A percentile compares a stretch with the other conserved stretches of the same genome.
Evolutionary conservation across 2,329 filamentous ascomycete genomes (phyloP).

Genomic region (Ceratocystis albifundus): DNA sequence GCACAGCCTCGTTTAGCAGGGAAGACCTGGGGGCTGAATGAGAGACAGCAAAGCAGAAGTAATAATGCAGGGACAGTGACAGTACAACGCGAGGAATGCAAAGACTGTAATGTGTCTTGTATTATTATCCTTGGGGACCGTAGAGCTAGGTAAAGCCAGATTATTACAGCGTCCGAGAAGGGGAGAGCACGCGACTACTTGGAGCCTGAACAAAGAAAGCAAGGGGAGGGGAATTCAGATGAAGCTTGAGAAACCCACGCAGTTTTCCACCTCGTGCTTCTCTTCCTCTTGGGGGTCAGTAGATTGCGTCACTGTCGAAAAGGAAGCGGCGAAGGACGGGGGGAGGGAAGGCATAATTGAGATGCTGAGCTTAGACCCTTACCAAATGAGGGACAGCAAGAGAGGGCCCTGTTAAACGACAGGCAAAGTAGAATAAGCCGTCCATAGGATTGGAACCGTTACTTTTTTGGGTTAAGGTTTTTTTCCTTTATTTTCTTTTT

Average conservation of each 20-base stretch:
- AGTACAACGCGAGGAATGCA: neutral
- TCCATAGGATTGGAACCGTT: neutral
- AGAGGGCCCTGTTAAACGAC: neutral
- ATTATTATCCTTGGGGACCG: neutral
- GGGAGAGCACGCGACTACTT: too few relatives aligned
- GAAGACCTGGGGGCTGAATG: neutral
- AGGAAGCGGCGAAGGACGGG: slow-evolving; percentile 4
- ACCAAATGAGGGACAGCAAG: neutral
- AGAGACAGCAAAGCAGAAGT: neutral
- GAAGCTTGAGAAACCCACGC: neutral
- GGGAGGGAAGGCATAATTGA: neutral
- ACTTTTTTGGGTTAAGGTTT: neutral
- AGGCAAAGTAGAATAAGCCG: neutral
- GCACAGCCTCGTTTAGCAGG: neutral
- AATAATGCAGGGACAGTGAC: neutral
- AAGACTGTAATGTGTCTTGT: too few relatives aligned
- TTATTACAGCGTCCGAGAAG: neutral
- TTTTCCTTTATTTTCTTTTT: too few relatives aligned
- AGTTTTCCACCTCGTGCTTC: neutral
- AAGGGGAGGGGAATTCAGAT: too few relatives aligned
- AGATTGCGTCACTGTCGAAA: neutral
- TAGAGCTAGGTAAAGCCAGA: neutral
- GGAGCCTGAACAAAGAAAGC: too few relatives aligned
- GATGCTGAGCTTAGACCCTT: slow-evolving; percentile 1
- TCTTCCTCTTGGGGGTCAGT: neutral